These are phyloP conservation scores for Wickerhamiella domercqiae DNA, from an alignment of 805 yeast genomes.

Conservation along the genomic window DNA sequence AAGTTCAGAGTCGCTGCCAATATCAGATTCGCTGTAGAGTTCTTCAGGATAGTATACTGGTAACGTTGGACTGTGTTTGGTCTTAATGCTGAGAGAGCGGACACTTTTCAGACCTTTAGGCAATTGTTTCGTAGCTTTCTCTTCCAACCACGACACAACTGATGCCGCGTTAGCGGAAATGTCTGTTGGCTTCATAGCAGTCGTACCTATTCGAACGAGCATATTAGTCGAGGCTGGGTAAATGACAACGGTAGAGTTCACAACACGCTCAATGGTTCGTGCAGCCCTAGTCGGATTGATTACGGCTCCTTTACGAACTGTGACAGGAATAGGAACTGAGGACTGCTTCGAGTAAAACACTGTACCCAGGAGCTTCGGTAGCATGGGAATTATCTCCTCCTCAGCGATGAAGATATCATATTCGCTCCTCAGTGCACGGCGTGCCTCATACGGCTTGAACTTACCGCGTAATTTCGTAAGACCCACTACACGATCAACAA, in stretches of 20 bases:
- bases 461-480: constrained; percentile 65
- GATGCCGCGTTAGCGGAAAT: constrained; percentile 46
- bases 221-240: constrained; percentile 63
- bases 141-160: constrained; percentile 34
- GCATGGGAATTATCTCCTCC: constrained; percentile 59
- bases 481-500: constrained; percentile 40
- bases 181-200: constrained; percentile 31
- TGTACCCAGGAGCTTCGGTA: constrained; percentile 77
- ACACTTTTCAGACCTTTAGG: constrained; percentile 22
- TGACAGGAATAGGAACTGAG: constrained; percentile 50
- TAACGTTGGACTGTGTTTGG: constrained; percentile 60
- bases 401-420: constrained; percentile 75
- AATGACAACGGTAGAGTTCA: constrained; percentile 42
- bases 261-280: constrained; percentile 43
- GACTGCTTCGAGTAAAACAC: constrained; percentile 51
- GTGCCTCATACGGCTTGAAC: constrained; percentile 77
- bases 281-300: constrained; percentile 37
- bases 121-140: too few species aligned
- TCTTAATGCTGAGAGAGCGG: constrained; percentile 42
- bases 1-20: constrained; percentile 27
- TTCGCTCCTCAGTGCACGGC: constrained; percentile 53
- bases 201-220: constrained; percentile 49
- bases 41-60: constrained; percentile 64
- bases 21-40: constrained; percentile 34
- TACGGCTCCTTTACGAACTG: constrained; percentile 18